Percentiles rank a stretch among this genome's conserved stretches.
Evolutionary conservation across 148 eudicot species (phyloP).

Genomic region (Pharnaceum exiguum): DNA sequence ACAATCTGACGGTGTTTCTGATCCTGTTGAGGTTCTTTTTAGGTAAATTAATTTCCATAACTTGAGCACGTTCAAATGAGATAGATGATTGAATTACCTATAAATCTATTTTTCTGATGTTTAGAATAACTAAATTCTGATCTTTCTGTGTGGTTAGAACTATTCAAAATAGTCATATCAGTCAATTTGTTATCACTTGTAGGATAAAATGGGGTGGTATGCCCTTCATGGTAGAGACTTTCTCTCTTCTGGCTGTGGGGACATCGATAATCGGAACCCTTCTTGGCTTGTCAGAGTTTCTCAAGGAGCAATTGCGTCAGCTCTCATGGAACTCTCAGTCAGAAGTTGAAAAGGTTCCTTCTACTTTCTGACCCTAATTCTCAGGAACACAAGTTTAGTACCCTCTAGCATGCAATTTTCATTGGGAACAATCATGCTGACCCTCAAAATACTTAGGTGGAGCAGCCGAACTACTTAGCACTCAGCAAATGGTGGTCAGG

Average conservation of each 20-base stretch:
- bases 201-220: constrained; percentile 41
- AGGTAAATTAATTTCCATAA: constrained; percentile 30
- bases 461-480: not conserved
- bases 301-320: constrained; percentile 47
- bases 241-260: constrained; percentile 56
- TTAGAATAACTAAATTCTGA: no score
- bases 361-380: not conserved
- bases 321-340: not conserved
- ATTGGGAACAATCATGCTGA: no score
- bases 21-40: constrained; percentile 54
- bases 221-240: constrained; percentile 31
- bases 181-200: not conserved
- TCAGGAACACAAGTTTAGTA: no score
- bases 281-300: constrained; percentile 51
- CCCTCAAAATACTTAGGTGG: not conserved
- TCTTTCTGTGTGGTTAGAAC: no score
- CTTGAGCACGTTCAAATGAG: no score
- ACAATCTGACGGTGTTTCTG: constrained; percentile 32
- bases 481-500: constrained; percentile 25
- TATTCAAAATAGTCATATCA: not conserved
- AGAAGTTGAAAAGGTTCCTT: not conserved
- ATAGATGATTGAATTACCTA: no score
- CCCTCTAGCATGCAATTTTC: no score
- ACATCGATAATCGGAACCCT: constrained; percentile 60
- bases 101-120: no score